Percentiles rank a stretch among this genome's conserved stretches.
Evolutionary conservation across 306 rosid genomes (phyloP).

Genomic region (Acacia melanoxylon): DNA sequence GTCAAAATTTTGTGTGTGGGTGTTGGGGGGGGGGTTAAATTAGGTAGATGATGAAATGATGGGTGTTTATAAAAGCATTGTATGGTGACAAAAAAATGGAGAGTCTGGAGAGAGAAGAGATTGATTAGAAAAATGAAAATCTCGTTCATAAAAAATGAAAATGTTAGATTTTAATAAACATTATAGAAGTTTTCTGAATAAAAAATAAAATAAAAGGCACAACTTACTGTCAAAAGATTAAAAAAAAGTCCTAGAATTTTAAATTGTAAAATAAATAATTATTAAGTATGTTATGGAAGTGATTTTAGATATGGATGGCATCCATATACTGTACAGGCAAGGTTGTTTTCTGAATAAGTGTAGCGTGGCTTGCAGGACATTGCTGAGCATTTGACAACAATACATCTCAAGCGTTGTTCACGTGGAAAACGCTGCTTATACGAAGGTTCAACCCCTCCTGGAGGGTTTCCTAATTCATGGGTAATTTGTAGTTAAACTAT

Average conservation of each 20-base stretch:
- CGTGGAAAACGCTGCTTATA: conserved; percentile 97
- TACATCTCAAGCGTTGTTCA: conserved; percentile 81
- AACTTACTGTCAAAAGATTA: background rate
- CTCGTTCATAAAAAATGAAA: background rate
- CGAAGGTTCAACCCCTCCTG: conserved; percentile 98
- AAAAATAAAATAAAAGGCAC: background rate
- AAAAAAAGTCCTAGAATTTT: background rate
- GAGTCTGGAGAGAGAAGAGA: background rate
- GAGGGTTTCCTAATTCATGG: conserved; percentile 94
- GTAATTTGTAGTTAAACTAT: conserved; percentile 48
- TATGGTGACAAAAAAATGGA: too few species aligned
- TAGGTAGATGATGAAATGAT: too few species aligned
- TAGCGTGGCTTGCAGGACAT: conserved; percentile 62
- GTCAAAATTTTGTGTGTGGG: too few species aligned
- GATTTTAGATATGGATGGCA: conserved; percentile 50
- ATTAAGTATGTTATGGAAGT: conserved; percentile 35
- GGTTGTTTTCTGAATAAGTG: conserved; percentile 7
- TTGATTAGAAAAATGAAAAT: background rate
- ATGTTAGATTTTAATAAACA: background rate
- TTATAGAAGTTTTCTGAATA: background rate
- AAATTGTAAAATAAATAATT: conserved; percentile 35
- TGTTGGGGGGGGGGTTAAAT: too few species aligned
- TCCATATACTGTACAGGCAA: conserved; percentile 32
- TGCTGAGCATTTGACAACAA: conserved; percentile 88
- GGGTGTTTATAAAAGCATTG: too few species aligned